phyloP scores from a whole-genome alignment of 2,329 filamentous ascomycete genomes.

The Aspergillus eucalypticola region DNA sequence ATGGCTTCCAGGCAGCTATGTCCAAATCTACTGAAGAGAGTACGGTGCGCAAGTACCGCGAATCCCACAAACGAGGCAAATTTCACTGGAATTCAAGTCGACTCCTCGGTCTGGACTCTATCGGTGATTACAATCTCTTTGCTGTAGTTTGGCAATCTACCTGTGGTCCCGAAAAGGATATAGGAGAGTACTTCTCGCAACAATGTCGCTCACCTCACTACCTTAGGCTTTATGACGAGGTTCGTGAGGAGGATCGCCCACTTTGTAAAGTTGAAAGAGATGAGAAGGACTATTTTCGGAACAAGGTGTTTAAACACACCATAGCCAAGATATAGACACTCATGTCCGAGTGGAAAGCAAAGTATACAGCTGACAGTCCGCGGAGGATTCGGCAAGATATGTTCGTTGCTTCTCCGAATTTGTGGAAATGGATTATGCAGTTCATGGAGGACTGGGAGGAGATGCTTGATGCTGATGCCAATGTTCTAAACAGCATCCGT shows the following conservation, averaged over 20 bases:
- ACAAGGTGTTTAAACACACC: conserved; percentile 12
- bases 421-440: conserved; percentile 24
- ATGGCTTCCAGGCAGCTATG: conserved; percentile 10
- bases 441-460: conserved; percentile 20
- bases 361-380: conserved; percentile 8
- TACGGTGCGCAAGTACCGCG: conserved; percentile 12
- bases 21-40: background rate
- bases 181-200: conserved; percentile 14
- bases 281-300: conserved; percentile 18
- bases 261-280: conserved; percentile 16
- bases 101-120: conserved; percentile 24
- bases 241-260: conserved; percentile 17
- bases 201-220: conserved; percentile 15
- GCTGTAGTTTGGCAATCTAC: conserved; percentile 17
- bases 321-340: conserved; percentile 23
- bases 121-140: conserved; percentile 22
- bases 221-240: conserved; percentile 12
- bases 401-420: conserved; percentile 20
- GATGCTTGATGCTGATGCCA: background rate
- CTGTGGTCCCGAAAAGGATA: conserved; percentile 3
- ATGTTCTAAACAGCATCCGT: no score
- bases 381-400: conserved; percentile 19
- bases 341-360: conserved; percentile 21
- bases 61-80: conserved; percentile 13
- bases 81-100: conserved; percentile 20